Conservation (phyloP, 176 grass and related monocot genomes). For the Musa itinerans region DNA sequence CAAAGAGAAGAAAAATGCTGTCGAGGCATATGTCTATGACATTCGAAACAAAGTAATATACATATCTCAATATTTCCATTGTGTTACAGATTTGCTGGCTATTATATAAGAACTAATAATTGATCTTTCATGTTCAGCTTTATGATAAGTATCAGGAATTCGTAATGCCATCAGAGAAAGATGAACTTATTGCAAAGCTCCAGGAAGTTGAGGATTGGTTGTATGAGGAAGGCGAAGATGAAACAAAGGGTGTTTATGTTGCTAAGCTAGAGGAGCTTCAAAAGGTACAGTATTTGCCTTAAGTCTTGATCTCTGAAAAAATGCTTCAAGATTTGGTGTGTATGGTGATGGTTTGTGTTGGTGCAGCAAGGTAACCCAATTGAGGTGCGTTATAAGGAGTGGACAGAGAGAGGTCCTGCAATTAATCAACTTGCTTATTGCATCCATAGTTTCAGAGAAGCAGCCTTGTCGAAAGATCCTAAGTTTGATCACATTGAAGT, state of each 20-base stretch:
- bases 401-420: constrained; percentile 54
- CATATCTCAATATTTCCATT: neutral
- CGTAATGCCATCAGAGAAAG: constrained; percentile 58
- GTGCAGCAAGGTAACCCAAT: constrained; percentile 66
- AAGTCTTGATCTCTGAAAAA: neutral
- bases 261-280: constrained; percentile 85
- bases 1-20: constrained; percentile 94
- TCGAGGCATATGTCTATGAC: constrained; percentile 97
- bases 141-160: constrained; percentile 68
- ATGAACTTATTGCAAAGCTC: constrained; percentile 54
- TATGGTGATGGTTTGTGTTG: neutral
- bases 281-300: constrained; percentile 24
- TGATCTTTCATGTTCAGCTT: constrained; percentile 39
- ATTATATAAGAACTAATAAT: constrained; percentile 2
- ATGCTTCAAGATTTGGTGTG: neutral
- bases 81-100: neutral
- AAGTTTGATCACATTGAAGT: constrained; percentile 90
- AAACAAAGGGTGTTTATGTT: constrained; percentile 93
- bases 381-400: constrained; percentile 64
- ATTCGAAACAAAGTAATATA: constrained; percentile 78
- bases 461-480: constrained; percentile 57
- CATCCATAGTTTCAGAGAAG: constrained; percentile 83
- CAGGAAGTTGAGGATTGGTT: constrained; percentile 97
- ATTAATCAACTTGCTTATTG: constrained; percentile 55
- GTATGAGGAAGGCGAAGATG: constrained; percentile 97